Percentiles rank a stretch among this genome's conserved stretches.
Evolutionary conservation across 2,329 filamentous ascomycete species (phyloP).

Genomic region (Fusarium buharicum): DNA sequence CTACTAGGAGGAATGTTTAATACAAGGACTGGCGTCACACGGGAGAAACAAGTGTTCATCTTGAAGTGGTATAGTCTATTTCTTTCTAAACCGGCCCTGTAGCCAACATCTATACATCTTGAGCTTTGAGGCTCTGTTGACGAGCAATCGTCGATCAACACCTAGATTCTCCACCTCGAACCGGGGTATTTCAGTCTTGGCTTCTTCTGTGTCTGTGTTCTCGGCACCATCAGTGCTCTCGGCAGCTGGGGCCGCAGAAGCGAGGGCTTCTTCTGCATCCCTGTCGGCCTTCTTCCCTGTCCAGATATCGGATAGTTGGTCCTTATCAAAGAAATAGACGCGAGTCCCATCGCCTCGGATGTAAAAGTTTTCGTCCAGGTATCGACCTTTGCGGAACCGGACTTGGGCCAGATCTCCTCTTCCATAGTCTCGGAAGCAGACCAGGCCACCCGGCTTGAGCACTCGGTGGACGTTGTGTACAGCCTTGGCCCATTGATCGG

Average conservation of each 20-base stretch:
- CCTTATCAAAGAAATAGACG: slow-evolving; percentile 95
- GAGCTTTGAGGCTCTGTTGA: slow-evolving; percentile 88
- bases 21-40: not conserved
- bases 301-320: slow-evolving; percentile 86
- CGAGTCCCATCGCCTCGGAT: slow-evolving; percentile 93
- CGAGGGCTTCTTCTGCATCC: slow-evolving; percentile 22
- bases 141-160: slow-evolving; percentile 86
- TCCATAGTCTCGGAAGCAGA: slow-evolving; percentile 97
- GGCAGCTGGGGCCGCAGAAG: not conserved
- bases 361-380: slow-evolving; percentile 97
- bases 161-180: slow-evolving; percentile 84
- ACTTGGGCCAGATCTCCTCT: slow-evolving; percentile 96
- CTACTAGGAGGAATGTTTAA: slow-evolving; percentile 45
- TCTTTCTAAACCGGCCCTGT: slow-evolving; percentile 83
- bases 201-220: slow-evolving; percentile 29
- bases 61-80: slow-evolving; percentile 52
- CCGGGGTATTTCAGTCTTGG: slow-evolving; percentile 42
- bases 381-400: slow-evolving; percentile 93
- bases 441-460: slow-evolving; percentile 90
- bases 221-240: slow-evolving; percentile 10
- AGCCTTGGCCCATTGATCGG: slow-evolving; percentile 83
- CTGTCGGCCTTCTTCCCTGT: slow-evolving; percentile 53
- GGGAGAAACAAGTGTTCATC: not conserved
- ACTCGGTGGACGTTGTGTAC: slow-evolving; percentile 83
- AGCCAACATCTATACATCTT: slow-evolving; percentile 99